Evolutionary conservation across 805 yeast genomes (phyloP), one percentile per base, ranked within the genome.

Genomic region (Scheffersomyces lignosus): DNA sequence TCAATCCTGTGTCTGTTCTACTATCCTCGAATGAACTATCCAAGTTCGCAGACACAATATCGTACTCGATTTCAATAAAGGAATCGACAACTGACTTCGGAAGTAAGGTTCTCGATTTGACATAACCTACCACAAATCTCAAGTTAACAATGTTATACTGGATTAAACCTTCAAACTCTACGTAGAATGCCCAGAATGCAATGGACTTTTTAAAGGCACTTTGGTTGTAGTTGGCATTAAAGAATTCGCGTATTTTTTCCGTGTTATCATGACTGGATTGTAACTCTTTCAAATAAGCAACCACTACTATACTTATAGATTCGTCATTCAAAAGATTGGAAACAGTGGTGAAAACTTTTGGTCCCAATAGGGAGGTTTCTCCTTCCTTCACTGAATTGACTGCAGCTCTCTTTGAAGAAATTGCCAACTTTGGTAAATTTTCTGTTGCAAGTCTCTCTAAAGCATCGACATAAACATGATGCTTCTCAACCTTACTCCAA

Each of bases 161-260:
- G 1, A 47, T 36, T 15, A 66, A 12, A 5, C 60, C 69, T 43
- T 81, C 83, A 48, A 74, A 78, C 31, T 76, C 74, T 42, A 82
- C 70, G 41, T 62, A 79, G 27, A 71, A 69, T 8, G 58, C 51
- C 89, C 89, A 83, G 47, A 80, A 84, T 15, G 67, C 48, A 4
- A 58, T 56, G 1, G 79, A 73, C 4, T 60, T 49, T 29, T 58
- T 58, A 10, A 81, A 49, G 3, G 60, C 49, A 1, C 51, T 44
- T 22, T 66, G 55, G 3, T 38, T 38, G 40, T 56, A 49, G 36
- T 49, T 47, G 15, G 41, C 46, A 42, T 63, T 63, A 49, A 58
- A 67, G 30, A 66, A 56, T n/a, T 40, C 40, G 17, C 69, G 45
- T 12, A 54, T 40, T 18, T 31, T 20, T 3, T 10, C 9, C 3